Percentiles rank a stretch among this genome's conserved stretches.
Conservation (phyloP, 2,329 filamentous ascomycete species). For the Stagonosporopsis chrysanthemi region DNA sequence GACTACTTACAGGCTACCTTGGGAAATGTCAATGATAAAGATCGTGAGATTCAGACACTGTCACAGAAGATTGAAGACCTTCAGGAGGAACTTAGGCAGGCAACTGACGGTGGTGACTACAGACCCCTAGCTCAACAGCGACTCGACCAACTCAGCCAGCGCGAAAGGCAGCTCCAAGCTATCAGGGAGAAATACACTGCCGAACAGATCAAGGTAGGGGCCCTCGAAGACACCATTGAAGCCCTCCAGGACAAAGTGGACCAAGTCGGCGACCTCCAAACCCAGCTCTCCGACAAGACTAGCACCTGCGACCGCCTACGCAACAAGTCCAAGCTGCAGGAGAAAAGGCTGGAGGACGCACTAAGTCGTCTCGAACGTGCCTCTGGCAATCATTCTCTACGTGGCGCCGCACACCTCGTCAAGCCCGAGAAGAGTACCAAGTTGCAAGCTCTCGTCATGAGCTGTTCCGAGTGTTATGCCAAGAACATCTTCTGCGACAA, state of each 20-base stretch:
- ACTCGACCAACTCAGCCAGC: constrained; percentile 15
- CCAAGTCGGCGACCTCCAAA: constrained; percentile 15
- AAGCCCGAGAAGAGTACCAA: constrained; percentile 24
- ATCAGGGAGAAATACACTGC: constrained; percentile 21
- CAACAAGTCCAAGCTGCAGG: constrained; percentile 2
- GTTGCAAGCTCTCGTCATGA: constrained; percentile 30
- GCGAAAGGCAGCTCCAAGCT: constrained; percentile 20
- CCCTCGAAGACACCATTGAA: constrained; percentile 26
- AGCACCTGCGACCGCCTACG: constrained; percentile 29
- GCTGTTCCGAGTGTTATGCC: constrained; percentile 41
- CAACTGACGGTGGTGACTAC: constrained; percentile 8
- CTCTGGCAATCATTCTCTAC: constrained; percentile 25
- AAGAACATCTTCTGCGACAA: constrained; percentile 37
- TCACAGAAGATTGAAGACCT: not conserved
- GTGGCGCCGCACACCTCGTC: constrained; percentile 39
- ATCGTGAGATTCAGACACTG: not conserved
- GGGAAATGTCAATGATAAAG: not conserved
- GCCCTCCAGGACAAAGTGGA: constrained; percentile 11
- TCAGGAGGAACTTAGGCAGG: not conserved
- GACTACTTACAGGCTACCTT: constrained; percentile 17
- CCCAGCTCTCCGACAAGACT: constrained; percentile 31
- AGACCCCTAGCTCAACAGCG: constrained; percentile 7
- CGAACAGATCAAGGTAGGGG: constrained; percentile 15
- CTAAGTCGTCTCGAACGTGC: constrained; percentile 15
- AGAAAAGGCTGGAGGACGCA: not conserved